These are phyloP conservation scores for Alternaria sp. DNA, from an alignment of 2,329 filamentous ascomycete genomes.

Conservation along the genomic window DNA sequence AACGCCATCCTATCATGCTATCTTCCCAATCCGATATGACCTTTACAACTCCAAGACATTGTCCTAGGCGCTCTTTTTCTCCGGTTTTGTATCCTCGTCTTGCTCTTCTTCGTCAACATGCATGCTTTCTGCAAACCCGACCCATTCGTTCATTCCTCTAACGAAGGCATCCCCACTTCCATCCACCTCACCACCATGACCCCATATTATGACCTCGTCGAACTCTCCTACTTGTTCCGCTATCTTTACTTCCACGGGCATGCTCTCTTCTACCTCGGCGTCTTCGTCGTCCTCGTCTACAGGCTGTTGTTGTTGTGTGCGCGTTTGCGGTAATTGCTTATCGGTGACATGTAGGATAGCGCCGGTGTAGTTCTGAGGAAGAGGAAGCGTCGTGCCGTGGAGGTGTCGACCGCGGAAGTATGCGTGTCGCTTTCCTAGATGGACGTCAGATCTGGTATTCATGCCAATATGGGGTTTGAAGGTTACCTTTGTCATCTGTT, in stretches of 20 bases:
- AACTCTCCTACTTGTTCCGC: slow-evolving; percentile 73
- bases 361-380: slow-evolving; percentile 76
- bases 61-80: background rate
- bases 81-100: background rate
- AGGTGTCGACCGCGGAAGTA: slow-evolving; percentile 75
- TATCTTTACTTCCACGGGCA: slow-evolving; percentile 44
- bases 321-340: slow-evolving; percentile 23
- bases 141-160: slow-evolving; percentile 80
- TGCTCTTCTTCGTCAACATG: slow-evolving; percentile 29
- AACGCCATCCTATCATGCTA: background rate
- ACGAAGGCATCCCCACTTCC: slow-evolving; percentile 71
- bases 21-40: background rate
- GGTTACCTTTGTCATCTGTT: slow-evolving; percentile 37
- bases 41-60: background rate
- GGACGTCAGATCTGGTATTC: background rate
- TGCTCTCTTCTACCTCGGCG: slow-evolving; percentile 22
- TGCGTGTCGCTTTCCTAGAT: slow-evolving; percentile 19
- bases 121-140: slow-evolving; percentile 70
- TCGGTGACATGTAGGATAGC: slow-evolving; percentile 41
- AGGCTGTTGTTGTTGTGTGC: background rate
- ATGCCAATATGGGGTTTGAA: background rate
- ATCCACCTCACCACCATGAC: slow-evolving; percentile 72
- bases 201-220: slow-evolving; percentile 81
- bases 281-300: slow-evolving; percentile 27
- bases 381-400: slow-evolving; percentile 66